A percentile compares a stretch with the other conserved stretches of the same genome.
phyloP scores from a whole-genome alignment of 2,329 filamentous ascomycete species.

The Venturia oleaginea region DNA sequence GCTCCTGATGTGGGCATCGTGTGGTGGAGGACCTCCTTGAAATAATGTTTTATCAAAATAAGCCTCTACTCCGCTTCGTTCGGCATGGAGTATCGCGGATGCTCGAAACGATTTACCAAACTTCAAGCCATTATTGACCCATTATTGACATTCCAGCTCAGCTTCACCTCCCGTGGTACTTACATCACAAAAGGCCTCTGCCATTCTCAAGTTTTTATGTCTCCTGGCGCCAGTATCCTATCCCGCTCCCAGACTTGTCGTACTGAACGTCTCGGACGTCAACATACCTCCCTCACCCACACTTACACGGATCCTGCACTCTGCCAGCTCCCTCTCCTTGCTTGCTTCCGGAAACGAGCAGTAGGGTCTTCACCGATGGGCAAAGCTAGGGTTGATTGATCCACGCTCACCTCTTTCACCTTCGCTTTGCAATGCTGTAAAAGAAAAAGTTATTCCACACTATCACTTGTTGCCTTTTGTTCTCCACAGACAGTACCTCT shows the following conservation, averaged over 20 bases:
- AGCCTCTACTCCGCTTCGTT: constrained; percentile 23
- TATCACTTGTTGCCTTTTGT: constrained; percentile 1
- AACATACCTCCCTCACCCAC: not conserved
- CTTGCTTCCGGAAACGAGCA: constrained; percentile 6
- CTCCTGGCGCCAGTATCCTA: not conserved
- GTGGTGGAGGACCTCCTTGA: constrained; percentile 23
- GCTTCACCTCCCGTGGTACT: not conserved
- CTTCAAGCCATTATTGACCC: not conserved
- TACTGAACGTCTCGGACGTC: not conserved
- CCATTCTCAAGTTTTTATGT: no score
- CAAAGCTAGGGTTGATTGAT: constrained; percentile 4
- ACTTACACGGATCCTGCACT: not conserved
- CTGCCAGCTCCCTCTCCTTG: constrained; percentile 4
- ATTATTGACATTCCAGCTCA: not conserved
- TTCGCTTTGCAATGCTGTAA: constrained; percentile 2
- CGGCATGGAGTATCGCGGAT: constrained; percentile 26
- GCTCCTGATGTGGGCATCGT: constrained; percentile 26
- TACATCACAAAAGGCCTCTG: not conserved
- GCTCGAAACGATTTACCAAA: constrained; percentile 4
- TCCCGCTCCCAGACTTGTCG: not conserved
- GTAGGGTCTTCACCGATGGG: not conserved
- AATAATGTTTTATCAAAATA: constrained; percentile 31
- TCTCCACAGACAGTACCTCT: not conserved
- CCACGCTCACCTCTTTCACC: not conserved
- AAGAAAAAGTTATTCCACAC: not conserved